These are phyloP conservation scores for Psidium friedrichsthalianum DNA, from an alignment of 345 rosid species.

Conservation along the genomic window DNA sequence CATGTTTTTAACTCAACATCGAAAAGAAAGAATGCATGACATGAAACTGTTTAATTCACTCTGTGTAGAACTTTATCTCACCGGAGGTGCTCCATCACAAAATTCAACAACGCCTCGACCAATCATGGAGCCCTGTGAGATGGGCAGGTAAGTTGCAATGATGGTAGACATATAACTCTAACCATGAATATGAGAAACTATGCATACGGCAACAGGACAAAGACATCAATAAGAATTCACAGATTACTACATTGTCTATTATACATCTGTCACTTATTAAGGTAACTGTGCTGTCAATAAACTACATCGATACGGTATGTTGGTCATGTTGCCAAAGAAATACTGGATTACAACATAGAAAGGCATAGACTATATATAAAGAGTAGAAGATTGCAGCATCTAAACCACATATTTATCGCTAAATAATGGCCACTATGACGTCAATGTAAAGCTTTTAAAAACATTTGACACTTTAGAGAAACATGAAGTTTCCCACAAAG, in stretches of 20 bases:
- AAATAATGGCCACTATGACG: not conserved
- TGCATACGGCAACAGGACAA: not conserved
- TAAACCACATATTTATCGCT: not conserved
- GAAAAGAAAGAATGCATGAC: not conserved
- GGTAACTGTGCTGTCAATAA: not conserved
- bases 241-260: not conserved
- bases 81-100: constrained; percentile 79
- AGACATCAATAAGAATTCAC: not conserved
- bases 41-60: too few species aligned
- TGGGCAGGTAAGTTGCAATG: not conserved
- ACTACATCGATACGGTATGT: not conserved
- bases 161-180: not conserved
- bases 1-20: not conserved
- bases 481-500: not conserved
- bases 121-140: constrained; percentile 52
- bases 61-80: constrained; percentile 18
- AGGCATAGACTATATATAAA: not conserved
- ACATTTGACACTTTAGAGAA: not conserved
- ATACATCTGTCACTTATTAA: not conserved
- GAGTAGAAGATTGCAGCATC: not conserved
- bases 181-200: not conserved
- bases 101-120: constrained; percentile 72
- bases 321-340: not conserved
- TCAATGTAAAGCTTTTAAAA: not conserved
- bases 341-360: not conserved